Evolutionary conservation across 2,329 filamentous ascomycete genomes (phyloP), one percentile per base, ranked within the genome.

Genomic region (Aureobasidium subglaciale): DNA sequence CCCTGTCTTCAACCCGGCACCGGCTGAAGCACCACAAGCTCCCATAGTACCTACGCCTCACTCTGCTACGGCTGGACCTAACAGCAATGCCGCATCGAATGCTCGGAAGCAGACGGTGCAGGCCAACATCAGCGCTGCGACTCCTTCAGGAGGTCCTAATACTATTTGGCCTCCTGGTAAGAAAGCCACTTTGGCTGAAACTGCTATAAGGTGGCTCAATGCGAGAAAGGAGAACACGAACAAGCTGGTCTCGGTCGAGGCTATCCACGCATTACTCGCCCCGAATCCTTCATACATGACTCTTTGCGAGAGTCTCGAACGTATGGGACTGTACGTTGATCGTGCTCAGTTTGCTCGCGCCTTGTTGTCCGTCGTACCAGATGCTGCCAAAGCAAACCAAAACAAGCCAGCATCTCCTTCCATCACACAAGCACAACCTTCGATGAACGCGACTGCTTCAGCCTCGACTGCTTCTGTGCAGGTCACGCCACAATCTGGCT

Each of bases 271-370:
- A 1, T 70, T 82, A 34, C 68, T 84, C 8, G 70, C 80, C 48
- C 63, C 67, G 7, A 81, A 82, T 59, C 79, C 79, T 2, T 78
- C 73, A 2, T 83, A 83, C 59, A 73, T 76, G 57, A 72, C 78
- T 49, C 65, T 83, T 2, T 84, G 81, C 61, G 73, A 78, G 58
- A 69, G 71, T 42, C 65, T 83, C 5, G 80, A 84, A 59, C 63
- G 61, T 1, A 71, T 71, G 60, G 77, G 75, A 0, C 67, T 81
- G 15, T 69, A 65, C 29, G 69, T 83, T 30, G 76, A 82, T 59
- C 71, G 79, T 54, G 74, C 77, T 5, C 67, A 71, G 0, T 78
- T 84, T 60, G 81, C 81, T 10, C 72, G 76, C 59, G 73, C 72
- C 58, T 64, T 84, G 15, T 69, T 80, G 6, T 64, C 67, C 35